A percentile compares a stretch with the other conserved stretches of the same genome.
Conservation (phyloP, 1,284 basidiomycete species). For the Boletus mariae region DNA sequence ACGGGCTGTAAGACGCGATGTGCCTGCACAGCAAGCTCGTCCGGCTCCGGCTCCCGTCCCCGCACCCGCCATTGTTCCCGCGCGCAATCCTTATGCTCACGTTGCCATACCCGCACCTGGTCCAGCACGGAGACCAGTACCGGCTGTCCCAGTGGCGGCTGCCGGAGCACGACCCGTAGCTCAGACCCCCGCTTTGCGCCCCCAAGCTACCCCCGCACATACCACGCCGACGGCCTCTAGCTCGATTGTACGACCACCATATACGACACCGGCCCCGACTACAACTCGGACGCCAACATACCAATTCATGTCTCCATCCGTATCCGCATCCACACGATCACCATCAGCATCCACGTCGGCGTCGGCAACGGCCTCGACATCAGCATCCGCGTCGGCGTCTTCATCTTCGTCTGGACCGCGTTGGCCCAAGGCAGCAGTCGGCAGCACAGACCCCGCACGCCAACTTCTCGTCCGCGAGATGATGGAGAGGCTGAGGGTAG, state of each 20-base stretch:
- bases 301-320: background rate
- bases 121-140: background rate
- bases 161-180: background rate
- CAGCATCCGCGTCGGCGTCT: background rate
- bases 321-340: background rate
- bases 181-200: background rate
- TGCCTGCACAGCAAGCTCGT: slow-evolving; percentile 2
- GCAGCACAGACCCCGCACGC: background rate
- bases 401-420: background rate
- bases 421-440: background rate
- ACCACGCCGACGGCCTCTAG: background rate
- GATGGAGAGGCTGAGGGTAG: background rate
- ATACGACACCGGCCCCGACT: background rate
- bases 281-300: background rate
- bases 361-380: background rate
- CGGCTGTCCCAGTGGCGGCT: background rate
- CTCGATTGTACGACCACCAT: background rate
- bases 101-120: background rate
- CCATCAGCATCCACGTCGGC: background rate
- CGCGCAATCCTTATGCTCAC: background rate
- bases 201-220: background rate
- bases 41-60: background rate
- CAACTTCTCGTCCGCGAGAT: background rate
- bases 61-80: background rate
- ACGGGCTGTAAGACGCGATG: slow-evolving; percentile 7